A percentile compares a stretch with the other conserved stretches of the same genome.
Evolutionary conservation across 2,329 filamentous ascomycete species (phyloP).

Genomic region (Ceratocystis harringtonii): DNA sequence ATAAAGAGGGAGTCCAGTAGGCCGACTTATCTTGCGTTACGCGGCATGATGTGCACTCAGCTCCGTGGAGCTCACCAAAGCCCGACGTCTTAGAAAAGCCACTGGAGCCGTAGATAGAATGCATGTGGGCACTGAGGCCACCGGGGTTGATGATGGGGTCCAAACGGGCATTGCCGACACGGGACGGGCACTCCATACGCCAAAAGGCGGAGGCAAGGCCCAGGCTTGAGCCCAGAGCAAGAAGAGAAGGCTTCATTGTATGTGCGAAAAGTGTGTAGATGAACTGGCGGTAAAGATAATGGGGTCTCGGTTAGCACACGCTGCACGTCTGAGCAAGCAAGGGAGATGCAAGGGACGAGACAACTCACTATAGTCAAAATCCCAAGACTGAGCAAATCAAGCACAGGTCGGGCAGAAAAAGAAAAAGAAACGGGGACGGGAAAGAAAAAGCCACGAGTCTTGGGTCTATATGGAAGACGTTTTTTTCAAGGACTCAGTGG

Average conservation of each 20-base stretch:
- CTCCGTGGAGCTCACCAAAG: constrained; percentile 41
- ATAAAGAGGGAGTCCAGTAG: constrained; percentile 71
- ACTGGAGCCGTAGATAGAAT: constrained; percentile 56
- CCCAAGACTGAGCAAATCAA: neutral
- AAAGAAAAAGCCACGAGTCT: neutral
- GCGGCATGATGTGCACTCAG: constrained; percentile 65
- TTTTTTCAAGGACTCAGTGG: neutral
- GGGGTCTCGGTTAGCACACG: neutral
- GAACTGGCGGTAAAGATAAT: neutral
- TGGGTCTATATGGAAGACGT: constrained; percentile 1
- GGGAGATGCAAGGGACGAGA: neutral
- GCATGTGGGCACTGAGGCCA: constrained; percentile 47
- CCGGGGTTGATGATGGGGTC: constrained; percentile 61
- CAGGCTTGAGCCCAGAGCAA: constrained; percentile 25
- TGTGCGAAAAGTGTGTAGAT: neutral
- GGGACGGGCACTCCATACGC: constrained; percentile 72
- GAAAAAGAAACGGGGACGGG: neutral
- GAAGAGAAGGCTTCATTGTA: constrained; percentile 25
- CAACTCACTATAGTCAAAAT: neutral
- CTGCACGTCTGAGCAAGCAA: neutral
- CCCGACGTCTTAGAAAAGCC: constrained; percentile 30
- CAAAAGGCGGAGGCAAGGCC: constrained; percentile 53
- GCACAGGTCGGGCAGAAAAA: neutral
- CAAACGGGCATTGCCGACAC: constrained; percentile 53
- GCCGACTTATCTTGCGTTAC: constrained; percentile 72